Percentiles rank a stretch among this genome's conserved stretches.
phyloP scores from a whole-genome alignment of 352 stramenopile genomes.

The Globisporangium middletonii region DNA sequence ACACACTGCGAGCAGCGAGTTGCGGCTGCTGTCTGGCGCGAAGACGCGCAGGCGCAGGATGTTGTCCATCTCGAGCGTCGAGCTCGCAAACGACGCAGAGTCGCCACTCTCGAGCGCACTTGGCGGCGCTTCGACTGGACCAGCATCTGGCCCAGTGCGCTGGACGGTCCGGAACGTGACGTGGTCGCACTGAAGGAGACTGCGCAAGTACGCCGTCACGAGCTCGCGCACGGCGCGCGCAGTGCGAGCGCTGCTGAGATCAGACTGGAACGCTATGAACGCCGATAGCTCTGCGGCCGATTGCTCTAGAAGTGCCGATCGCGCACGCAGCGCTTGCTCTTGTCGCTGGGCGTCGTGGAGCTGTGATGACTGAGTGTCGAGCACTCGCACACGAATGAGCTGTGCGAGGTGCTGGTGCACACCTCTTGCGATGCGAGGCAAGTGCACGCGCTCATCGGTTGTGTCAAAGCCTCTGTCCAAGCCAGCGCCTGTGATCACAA shows the following conservation, averaged over 20 bases:
- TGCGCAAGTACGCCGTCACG: slow-evolving; percentile 5
- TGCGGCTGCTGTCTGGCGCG: background rate
- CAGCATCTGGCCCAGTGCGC: background rate
- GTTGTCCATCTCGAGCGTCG: slow-evolving; percentile 12
- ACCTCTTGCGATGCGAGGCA: slow-evolving; percentile 8
- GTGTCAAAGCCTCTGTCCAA: slow-evolving; percentile 8
- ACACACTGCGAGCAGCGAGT: slow-evolving; percentile 2
- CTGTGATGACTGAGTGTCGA: background rate
- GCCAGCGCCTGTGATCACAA: slow-evolving; percentile 1
- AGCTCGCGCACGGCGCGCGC: slow-evolving; percentile 4
- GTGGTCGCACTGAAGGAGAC: slow-evolving; percentile 6
- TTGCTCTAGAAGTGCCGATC: background rate
- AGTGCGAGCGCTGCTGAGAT: background rate
- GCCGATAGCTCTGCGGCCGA: background rate
- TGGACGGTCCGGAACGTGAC: background rate
- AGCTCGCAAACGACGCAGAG: too few relatives aligned
- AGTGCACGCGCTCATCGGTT: slow-evolving; percentile 6
- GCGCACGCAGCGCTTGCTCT: background rate
- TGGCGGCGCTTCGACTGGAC: too few relatives aligned
- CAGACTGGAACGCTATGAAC: slow-evolving; percentile 5
- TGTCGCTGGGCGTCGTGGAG: background rate
- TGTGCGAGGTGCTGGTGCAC: slow-evolving; percentile 5
- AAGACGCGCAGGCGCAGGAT: slow-evolving; percentile 11
- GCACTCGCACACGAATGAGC: background rate
- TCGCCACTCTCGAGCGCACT: too few relatives aligned